These are phyloP conservation scores for Corchorus capsularis DNA, from an alignment of 345 rosid genomes.

Conservation along the genomic window DNA sequence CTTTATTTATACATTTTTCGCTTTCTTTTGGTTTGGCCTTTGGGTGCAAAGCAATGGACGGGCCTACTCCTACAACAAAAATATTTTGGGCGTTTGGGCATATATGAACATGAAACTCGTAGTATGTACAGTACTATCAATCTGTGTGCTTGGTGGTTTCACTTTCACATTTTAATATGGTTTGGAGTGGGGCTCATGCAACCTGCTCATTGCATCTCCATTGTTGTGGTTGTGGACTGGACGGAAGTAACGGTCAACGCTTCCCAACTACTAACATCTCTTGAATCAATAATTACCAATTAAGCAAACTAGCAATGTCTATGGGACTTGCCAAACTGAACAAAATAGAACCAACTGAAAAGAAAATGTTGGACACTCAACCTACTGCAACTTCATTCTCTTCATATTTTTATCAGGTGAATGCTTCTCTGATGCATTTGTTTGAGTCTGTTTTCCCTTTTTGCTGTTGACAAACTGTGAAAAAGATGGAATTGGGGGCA, in stretches of 20 bases:
- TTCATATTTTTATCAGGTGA: constrained; percentile 39
- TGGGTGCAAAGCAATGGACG: background rate
- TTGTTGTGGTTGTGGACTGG: too few relatives aligned
- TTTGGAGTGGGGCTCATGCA: too few relatives aligned
- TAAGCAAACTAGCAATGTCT: background rate
- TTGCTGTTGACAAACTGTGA: constrained; percentile 66
- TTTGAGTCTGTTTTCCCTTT: constrained; percentile 30
- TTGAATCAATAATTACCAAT: background rate
- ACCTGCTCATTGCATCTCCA: too few relatives aligned
- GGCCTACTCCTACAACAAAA: background rate
- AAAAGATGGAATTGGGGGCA: constrained; percentile 72
- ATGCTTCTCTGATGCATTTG: constrained; percentile 33
- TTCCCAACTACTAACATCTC: background rate
- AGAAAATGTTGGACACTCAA: background rate
- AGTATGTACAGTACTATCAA: too few relatives aligned
- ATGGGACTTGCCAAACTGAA: background rate
- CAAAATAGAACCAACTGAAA: background rate
- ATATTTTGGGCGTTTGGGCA: too few relatives aligned
- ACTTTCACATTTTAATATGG: too few relatives aligned
- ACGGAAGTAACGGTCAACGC: background rate
- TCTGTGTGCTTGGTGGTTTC: too few relatives aligned
- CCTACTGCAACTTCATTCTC: constrained; percentile 56
- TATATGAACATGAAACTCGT: too few relatives aligned
- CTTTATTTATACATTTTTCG: background rate
- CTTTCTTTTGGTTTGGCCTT: too few relatives aligned